phyloP scores from a whole-genome alignment of 352 stramenopile genomes.

The Phytopythium delawarense region DNA sequence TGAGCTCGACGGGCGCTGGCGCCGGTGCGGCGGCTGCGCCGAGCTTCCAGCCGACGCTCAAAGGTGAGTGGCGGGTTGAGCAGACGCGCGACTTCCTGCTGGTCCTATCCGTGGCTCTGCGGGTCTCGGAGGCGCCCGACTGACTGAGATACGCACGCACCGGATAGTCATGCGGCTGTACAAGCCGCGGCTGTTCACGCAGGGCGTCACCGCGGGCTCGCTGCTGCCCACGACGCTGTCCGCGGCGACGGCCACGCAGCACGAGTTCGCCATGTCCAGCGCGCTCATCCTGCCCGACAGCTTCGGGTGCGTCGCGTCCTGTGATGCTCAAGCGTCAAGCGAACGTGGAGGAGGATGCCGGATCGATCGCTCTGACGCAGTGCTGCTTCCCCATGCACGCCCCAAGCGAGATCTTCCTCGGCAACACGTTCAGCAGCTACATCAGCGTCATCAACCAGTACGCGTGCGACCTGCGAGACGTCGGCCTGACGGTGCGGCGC shows the following conservation, averaged over 20 bases:
- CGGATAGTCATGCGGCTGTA: slow-evolving; percentile 87
- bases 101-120: not conserved
- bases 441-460: slow-evolving; percentile 92
- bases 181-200: slow-evolving; percentile 81
- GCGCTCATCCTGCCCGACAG: slow-evolving; percentile 89
- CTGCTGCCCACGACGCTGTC: slow-evolving; percentile 60
- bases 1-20: slow-evolving; percentile 13
- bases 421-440: slow-evolving; percentile 92
- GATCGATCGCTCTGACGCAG: not conserved
- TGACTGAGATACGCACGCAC: not conserved
- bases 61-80: slow-evolving; percentile 30
- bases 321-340: not conserved
- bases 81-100: not conserved
- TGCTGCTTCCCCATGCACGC: not conserved
- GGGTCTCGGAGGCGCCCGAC: not conserved
- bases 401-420: slow-evolving; percentile 88
- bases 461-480: slow-evolving; percentile 69
- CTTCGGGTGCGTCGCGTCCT: slow-evolving; percentile 57
- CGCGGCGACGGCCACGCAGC: slow-evolving; percentile 37
- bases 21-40: slow-evolving; percentile 11
- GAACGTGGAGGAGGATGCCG: too few species aligned
- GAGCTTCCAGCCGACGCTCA: slow-evolving; percentile 67
- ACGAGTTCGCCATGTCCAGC: slow-evolving; percentile 86
- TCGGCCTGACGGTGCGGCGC: slow-evolving; percentile 48
- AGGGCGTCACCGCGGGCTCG: slow-evolving; percentile 43